These are phyloP conservation scores for Centrapalus pauciflorus DNA, from an alignment of 129 eudicot species.

Conservation along the genomic window DNA sequence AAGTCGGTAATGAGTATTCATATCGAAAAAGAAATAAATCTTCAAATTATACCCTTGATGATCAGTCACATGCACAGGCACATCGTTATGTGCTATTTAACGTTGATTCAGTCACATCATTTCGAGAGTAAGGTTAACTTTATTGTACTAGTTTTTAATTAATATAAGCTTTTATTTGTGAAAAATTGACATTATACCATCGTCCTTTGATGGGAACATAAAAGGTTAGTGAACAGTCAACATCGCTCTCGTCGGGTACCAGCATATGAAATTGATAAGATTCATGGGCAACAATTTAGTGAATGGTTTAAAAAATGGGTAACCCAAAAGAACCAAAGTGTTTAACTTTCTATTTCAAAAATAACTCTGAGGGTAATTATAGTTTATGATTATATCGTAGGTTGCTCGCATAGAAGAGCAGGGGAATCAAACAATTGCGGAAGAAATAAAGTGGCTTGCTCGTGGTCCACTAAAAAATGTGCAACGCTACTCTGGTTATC, in stretches of 20 bases:
- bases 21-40: background rate
- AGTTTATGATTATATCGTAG: background rate
- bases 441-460: slow-evolving; percentile 5
- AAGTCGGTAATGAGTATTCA: background rate
- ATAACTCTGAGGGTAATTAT: background rate
- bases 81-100: slow-evolving; percentile 3
- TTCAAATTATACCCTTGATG: background rate
- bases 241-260: background rate
- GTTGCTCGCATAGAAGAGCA: background rate
- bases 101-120: background rate
- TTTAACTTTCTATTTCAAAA: background rate
- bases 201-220: background rate
- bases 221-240: background rate
- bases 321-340: too few relatives aligned
- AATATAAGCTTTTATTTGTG: background rate
- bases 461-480: background rate
- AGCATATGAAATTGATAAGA: background rate
- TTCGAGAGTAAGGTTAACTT: slow-evolving; percentile 9
- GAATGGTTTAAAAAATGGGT: slow-evolving; percentile 4
- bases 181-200: background rate
- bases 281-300: background rate
- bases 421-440: background rate
- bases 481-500: background rate
- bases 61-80: background rate
- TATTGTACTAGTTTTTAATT: background rate